phyloP scores from a whole-genome alignment of 202 grass and related monocot species.

The Schoenoplectus tabernaemontani region DNA sequence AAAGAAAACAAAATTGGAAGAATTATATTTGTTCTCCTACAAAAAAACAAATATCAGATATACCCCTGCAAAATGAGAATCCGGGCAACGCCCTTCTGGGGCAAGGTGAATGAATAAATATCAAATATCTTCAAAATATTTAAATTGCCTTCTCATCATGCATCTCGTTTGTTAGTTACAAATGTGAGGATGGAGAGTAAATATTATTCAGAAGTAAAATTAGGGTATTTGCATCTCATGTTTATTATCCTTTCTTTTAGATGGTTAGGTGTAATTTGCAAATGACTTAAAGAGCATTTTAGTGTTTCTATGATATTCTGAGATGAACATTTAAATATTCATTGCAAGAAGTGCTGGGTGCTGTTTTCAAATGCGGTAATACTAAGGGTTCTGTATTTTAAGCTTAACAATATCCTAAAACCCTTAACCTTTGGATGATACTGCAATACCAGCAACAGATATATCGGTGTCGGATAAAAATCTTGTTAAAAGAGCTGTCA shows the following conservation, averaged over 20 bases:
- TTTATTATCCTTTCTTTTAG: not conserved
- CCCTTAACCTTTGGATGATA: constrained; percentile 53
- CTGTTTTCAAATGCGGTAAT: not conserved
- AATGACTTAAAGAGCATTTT: not conserved
- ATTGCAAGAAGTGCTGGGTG: not conserved
- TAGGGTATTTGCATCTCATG: not conserved
- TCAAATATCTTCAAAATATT: no score
- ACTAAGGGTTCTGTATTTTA: not conserved
- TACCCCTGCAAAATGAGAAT: not conserved
- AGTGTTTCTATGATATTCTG: not conserved
- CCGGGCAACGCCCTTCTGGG: not conserved
- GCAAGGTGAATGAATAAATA: not conserved
- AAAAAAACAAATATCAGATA: not conserved
- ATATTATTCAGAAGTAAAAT: not conserved
- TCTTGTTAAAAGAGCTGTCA: constrained; percentile 70
- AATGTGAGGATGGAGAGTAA: not conserved
- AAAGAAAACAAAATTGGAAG: not conserved
- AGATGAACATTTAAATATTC: not conserved
- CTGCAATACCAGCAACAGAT: constrained; percentile 30
- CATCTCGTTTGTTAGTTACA: not conserved
- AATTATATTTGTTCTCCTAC: not conserved
- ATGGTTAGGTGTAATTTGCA: not conserved
- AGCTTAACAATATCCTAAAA: not conserved
- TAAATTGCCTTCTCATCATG: not conserved
- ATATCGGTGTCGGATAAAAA: constrained; percentile 39